Evolutionary conservation across 345 rosid species (phyloP).

Genomic region (Eucalyptus globulus): DNA sequence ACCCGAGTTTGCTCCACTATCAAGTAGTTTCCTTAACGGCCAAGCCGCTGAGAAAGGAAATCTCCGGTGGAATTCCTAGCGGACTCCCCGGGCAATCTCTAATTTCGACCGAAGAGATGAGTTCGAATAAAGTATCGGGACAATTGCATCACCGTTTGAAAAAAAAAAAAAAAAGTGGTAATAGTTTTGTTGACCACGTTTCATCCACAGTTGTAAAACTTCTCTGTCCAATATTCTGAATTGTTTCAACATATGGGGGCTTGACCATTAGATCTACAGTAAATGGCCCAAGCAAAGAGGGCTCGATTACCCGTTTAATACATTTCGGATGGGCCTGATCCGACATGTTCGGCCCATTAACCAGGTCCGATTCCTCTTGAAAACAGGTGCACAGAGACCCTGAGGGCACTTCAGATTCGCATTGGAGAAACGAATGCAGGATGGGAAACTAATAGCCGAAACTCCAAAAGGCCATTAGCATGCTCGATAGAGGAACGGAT

Average conservation of each 20-base stretch:
- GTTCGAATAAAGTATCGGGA: not conserved
- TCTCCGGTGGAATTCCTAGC: not conserved
- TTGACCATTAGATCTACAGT: too few relatives aligned
- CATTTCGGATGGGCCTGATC: not conserved
- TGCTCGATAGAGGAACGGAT: constrained; percentile 70
- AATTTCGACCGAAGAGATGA: not conserved
- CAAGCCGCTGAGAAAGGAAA: not conserved
- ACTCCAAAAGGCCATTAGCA: constrained; percentile 43
- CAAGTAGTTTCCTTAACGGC: not conserved
- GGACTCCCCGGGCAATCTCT: not conserved
- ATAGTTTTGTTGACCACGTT: not conserved
- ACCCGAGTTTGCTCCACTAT: not conserved
- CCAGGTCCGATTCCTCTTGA: not conserved
- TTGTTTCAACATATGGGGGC: not conserved
- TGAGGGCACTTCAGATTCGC: not conserved
- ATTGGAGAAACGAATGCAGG: not conserved
- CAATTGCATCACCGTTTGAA: not conserved
- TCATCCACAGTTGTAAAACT: not conserved
- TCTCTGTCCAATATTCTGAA: too few relatives aligned
- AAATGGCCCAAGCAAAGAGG: not conserved
- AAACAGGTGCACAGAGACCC: not conserved
- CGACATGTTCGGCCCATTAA: not conserved
- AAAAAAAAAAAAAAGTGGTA: not conserved
- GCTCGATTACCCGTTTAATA: not conserved
- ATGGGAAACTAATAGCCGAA: constrained; percentile 20